Conservation (phyloP, 2,329 filamentous ascomycete genomes). For the Apiospora phragmitis region DNA sequence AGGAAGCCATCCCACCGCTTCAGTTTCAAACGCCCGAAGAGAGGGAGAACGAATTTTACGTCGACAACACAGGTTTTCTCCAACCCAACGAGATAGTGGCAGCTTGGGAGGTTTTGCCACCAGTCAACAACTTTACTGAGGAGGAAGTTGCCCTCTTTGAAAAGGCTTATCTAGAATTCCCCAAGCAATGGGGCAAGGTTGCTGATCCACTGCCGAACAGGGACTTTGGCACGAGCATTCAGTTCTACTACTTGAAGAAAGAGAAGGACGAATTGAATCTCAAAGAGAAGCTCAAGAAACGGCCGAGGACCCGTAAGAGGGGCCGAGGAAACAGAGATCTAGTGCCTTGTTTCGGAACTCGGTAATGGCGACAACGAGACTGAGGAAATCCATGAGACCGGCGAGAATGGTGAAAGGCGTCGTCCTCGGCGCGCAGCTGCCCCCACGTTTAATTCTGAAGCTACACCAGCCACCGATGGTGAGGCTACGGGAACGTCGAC, state of each 20-base stretch:
- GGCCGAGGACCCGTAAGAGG: conserved; percentile 60
- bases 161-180: conserved; percentile 70
- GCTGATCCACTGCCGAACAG: conserved; percentile 66
- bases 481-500: conserved; percentile 61
- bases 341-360: conserved; percentile 67
- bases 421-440: conserved; percentile 66
- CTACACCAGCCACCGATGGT: conserved; percentile 56
- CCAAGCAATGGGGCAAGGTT: conserved; percentile 82
- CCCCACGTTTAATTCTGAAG: conserved; percentile 70
- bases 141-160: conserved; percentile 73
- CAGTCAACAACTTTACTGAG: conserved; percentile 72
- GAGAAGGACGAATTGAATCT: conserved; percentile 75
- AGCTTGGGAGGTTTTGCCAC: conserved; percentile 71
- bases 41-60: conserved; percentile 57
- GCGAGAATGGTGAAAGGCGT: conserved; percentile 61
- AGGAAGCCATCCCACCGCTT: conserved; percentile 72
- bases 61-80: conserved; percentile 66
- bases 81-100: conserved; percentile 67
- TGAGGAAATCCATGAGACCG: conserved; percentile 56
- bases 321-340: conserved; percentile 59
- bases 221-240: conserved; percentile 78
- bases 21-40: conserved; percentile 67
- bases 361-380: conserved; percentile 59
- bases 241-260: conserved; percentile 83
- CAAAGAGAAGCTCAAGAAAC: conserved; percentile 72